Evolutionary conservation across 2,329 filamentous ascomycete genomes (phyloP).

Genomic region (Verticillium klebahnii): DNA sequence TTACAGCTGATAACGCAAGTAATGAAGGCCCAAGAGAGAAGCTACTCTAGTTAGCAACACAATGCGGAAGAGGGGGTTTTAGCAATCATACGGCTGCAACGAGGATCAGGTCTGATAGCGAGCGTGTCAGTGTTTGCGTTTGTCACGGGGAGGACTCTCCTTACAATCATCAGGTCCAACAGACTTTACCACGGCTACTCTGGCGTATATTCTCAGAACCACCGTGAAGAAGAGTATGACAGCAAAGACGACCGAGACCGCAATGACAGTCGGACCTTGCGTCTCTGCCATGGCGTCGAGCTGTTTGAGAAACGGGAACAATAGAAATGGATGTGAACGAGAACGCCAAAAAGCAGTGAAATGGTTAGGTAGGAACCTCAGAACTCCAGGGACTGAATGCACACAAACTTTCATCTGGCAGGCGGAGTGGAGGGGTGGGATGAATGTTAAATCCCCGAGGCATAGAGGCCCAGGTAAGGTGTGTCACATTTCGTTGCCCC

Average conservation of each 20-base stretch:
- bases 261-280: constrained; percentile 26
- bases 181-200: constrained; percentile 28
- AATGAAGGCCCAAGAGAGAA: constrained; percentile 25
- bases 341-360: not conserved
- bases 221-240: constrained; percentile 30
- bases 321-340: not conserved
- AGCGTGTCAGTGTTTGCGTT: not conserved
- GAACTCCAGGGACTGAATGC: not conserved
- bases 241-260: constrained; percentile 30
- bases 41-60: constrained; percentile 5
- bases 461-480: not conserved
- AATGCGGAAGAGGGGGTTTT: not conserved
- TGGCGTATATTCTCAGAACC: constrained; percentile 30
- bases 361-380: not conserved
- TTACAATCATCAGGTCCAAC: constrained; percentile 25
- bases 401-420: not conserved
- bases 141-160: not conserved
- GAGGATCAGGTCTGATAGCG: constrained; percentile 9
- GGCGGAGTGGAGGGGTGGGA: not conserved
- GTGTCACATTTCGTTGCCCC: not conserved
- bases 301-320: not conserved
- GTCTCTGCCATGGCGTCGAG: constrained; percentile 16
- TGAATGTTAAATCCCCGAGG: not conserved
- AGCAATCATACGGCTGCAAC: constrained; percentile 8
- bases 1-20: constrained; percentile 26